These are phyloP conservation scores for Termitomyces sp. DNA, from an alignment of 768 basidiomycete species.

Conservation along the genomic window DNA sequence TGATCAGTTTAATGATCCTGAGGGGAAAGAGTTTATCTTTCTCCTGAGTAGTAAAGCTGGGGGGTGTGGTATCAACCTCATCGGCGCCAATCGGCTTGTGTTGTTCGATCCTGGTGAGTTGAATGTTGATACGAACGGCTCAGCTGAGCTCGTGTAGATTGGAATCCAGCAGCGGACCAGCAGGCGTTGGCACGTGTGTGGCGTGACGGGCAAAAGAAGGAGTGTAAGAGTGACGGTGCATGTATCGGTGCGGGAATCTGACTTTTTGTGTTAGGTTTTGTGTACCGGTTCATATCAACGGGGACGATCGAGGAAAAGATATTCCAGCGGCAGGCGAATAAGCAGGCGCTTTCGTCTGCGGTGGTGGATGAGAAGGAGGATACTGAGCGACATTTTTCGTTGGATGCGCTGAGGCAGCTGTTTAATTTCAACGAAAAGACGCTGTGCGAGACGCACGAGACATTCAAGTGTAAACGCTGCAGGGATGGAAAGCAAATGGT, in stretches of 20 bases:
- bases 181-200: constrained; percentile 98
- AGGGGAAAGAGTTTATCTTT: constrained; percentile 92
- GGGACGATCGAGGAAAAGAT: constrained; percentile 99
- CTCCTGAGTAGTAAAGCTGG: constrained; percentile 93
- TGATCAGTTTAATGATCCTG: constrained; percentile 92
- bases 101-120: constrained; percentile 85
- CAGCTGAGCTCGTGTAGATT: constrained; percentile 47
- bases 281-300: constrained; percentile 95
- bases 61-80: constrained; percentile 95
- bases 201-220: constrained; percentile 99
- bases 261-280: constrained; percentile 63
- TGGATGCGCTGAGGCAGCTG: constrained; percentile 82
- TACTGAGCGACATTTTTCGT: constrained; percentile 90
- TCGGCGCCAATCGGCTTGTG: constrained; percentile 93
- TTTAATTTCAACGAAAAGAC: constrained; percentile 89
- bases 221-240: constrained; percentile 53
- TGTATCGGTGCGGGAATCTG: background rate
- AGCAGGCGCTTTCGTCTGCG: constrained; percentile 95
- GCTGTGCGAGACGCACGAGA: constrained; percentile 92
- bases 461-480: constrained; percentile 94
- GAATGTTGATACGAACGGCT: background rate
- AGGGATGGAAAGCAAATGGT: constrained; percentile 77
- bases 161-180: constrained; percentile 98
- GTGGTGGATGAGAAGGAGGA: constrained; percentile 98
- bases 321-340: constrained; percentile 94